Percentiles rank a stretch among this genome's conserved stretches.
phyloP scores from a whole-genome alignment of 345 rosid species.

The Pugionium dolabratum region DNA sequence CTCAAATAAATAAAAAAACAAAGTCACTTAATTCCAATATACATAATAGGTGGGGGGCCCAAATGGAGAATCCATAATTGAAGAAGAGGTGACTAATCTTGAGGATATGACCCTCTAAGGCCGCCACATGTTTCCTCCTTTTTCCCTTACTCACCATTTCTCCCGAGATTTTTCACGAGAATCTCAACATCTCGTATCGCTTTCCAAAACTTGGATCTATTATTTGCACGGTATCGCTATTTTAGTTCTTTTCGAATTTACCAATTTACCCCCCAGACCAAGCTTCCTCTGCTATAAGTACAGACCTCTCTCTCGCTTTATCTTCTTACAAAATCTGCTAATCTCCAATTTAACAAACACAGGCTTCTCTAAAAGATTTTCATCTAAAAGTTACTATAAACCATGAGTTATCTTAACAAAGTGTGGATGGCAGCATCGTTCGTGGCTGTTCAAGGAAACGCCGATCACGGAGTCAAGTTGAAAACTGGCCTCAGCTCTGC shows the following conservation, averaged over 20 bases:
- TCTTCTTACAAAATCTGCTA: slow-evolving; percentile 21
- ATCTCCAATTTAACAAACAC: not conserved
- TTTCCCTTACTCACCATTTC: slow-evolving; percentile 21
- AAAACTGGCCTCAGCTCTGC: slow-evolving; percentile 52
- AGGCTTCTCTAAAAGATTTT: not conserved
- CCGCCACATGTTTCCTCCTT: slow-evolving; percentile 20
- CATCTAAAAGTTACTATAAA: not conserved
- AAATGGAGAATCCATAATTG: slow-evolving; percentile 11
- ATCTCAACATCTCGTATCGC: slow-evolving; percentile 9
- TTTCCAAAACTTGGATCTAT: slow-evolving; percentile 33
- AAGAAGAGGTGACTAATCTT: slow-evolving; percentile 28
- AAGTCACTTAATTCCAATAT: not conserved
- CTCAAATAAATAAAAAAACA: not conserved
- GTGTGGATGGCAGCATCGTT: slow-evolving; percentile 79
- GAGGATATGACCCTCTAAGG: slow-evolving; percentile 26
- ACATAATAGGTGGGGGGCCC: not conserved
- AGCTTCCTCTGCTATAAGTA: slow-evolving; percentile 26
- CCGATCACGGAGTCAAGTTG: slow-evolving; percentile 58
- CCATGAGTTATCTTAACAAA: slow-evolving; percentile 46
- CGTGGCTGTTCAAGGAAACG: slow-evolving; percentile 64
- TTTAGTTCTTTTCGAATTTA: not conserved
- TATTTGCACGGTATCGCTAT: slow-evolving; percentile 30
- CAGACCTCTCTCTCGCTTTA: not conserved
- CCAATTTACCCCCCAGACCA: not conserved
- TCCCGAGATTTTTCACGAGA: not conserved